phyloP scores from a whole-genome alignment of 2,329 filamentous ascomycete species.

The Fusarium sp. region DNA sequence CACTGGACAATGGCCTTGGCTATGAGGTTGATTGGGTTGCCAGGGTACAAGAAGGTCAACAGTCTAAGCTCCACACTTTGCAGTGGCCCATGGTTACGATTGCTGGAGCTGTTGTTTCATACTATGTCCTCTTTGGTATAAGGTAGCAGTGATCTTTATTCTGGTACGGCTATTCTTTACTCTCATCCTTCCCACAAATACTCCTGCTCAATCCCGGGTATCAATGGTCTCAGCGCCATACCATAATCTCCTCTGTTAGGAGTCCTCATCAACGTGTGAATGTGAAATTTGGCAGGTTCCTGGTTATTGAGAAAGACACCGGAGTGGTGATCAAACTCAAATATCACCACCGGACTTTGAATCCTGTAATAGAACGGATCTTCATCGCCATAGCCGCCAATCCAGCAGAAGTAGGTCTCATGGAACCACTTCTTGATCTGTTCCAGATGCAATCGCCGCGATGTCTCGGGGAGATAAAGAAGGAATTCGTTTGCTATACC shows the following conservation, averaged over 20 bases:
- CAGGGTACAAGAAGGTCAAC: neutral
- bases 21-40: neutral
- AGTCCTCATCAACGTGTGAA: slow-evolving; percentile 78
- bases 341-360: slow-evolving; percentile 78
- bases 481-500: slow-evolving; percentile 69
- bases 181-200: slow-evolving; percentile 40
- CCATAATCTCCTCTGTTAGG: slow-evolving; percentile 85
- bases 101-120: neutral
- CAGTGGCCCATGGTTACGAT: rapidly evolving
- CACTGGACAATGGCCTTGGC: neutral
- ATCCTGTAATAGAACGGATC: slow-evolving; percentile 84
- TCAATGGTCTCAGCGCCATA: slow-evolving; percentile 59
- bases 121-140: rapidly evolving
- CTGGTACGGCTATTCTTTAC: rapidly evolving
- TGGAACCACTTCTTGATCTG: slow-evolving; percentile 66
- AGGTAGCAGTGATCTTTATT: neutral
- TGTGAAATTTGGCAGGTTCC: slow-evolving; percentile 82
- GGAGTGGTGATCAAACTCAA: slow-evolving; percentile 85
- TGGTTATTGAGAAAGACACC: slow-evolving; percentile 81
- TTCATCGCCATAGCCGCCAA: slow-evolving; percentile 73
- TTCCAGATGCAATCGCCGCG: slow-evolving; percentile 66
- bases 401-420: slow-evolving; percentile 87
- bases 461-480: slow-evolving; percentile 71
- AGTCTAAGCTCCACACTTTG: neutral
- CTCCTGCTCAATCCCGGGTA: slow-evolving; percentile 49